Percentiles rank a stretch among this genome's conserved stretches.
phyloP scores from a whole-genome alignment of 805 yeast species.

The Metschnikowia colocasiae region DNA sequence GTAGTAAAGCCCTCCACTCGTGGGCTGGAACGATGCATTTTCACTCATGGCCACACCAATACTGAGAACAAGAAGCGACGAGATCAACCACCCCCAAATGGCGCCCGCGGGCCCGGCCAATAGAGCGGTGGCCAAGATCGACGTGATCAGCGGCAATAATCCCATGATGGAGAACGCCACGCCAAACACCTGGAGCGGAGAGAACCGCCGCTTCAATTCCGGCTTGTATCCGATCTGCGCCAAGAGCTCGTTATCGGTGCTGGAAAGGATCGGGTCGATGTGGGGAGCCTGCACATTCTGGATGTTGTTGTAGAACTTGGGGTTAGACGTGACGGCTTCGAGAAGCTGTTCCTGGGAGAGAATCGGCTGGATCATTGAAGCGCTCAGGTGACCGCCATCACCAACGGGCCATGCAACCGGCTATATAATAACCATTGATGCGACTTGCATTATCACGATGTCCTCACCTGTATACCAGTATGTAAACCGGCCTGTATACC shows the following conservation, averaged over 20 bases:
- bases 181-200: conserved; percentile 63
- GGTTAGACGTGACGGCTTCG: conserved; percentile 25
- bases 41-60: conserved; percentile 66
- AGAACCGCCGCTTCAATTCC: conserved; percentile 58
- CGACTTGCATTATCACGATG: too few species aligned
- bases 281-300: conserved; percentile 28
- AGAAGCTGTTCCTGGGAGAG: conserved; percentile 22
- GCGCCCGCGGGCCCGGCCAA: conserved; percentile 62
- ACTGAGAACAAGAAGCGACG: conserved; percentile 51
- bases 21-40: conserved; percentile 65
- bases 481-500: too few species aligned
- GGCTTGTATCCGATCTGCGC: conserved; percentile 67
- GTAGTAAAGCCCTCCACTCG: conserved; percentile 71
- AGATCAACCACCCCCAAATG: conserved; percentile 71
- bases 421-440: too few species aligned
- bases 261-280: conserved; percentile 16
- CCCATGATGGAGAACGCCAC: conserved; percentile 75
- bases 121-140: conserved; percentile 50
- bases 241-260: conserved; percentile 31
- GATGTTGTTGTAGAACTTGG: conserved; percentile 24
- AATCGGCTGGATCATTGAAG: conserved; percentile 10
- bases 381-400: too few species aligned
- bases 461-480: too few species aligned
- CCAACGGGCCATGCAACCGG: too few species aligned
- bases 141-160: conserved; percentile 59